These are phyloP conservation scores for Barbarea vulgaris DNA, from an alignment of 345 rosid genomes.

Conservation along the genomic window DNA sequence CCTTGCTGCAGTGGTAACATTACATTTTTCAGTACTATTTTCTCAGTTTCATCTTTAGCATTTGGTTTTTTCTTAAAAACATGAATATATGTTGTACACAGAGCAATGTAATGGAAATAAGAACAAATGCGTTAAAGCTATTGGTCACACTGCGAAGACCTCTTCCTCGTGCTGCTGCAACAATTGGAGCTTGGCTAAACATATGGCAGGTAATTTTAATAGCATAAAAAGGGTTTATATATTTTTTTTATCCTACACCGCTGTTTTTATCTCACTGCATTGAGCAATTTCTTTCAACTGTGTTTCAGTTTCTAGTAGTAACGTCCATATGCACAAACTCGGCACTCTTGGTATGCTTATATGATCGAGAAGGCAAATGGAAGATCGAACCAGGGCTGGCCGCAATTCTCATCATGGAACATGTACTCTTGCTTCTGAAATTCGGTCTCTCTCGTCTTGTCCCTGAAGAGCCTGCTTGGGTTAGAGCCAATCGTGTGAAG, in stretches of 20 bases:
- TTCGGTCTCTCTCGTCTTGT: conserved; percentile 79
- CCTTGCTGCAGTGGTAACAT: conserved; percentile 66
- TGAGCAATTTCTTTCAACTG: background rate
- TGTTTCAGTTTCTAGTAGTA: conserved; percentile 72
- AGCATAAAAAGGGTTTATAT: background rate
- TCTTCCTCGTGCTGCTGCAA: conserved; percentile 78
- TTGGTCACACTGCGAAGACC: conserved; percentile 74
- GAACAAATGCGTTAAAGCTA: conserved; percentile 86
- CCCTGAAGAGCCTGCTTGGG: conserved; percentile 98
- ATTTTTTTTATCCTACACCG: background rate
- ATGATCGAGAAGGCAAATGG: conserved; percentile 89
- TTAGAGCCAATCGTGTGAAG: conserved; percentile 68
- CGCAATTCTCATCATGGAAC: conserved; percentile 81
- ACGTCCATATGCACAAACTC: conserved; percentile 94
- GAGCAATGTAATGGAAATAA: conserved; percentile 82
- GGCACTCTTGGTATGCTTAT: conserved; percentile 80
- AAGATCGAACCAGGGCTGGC: conserved; percentile 92
- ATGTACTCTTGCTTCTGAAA: conserved; percentile 73
- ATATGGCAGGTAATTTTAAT: conserved; percentile 73
- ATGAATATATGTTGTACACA: conserved; percentile 36
- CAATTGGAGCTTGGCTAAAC: conserved; percentile 93
- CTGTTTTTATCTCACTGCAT: background rate
- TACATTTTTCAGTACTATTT: background rate
- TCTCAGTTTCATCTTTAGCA: background rate
- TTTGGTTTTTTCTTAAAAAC: background rate